Percentiles rank a stretch among this genome's conserved stretches.
phyloP scores from a whole-genome alignment of 306 rosid species.

The Dalbergia cultrata region DNA sequence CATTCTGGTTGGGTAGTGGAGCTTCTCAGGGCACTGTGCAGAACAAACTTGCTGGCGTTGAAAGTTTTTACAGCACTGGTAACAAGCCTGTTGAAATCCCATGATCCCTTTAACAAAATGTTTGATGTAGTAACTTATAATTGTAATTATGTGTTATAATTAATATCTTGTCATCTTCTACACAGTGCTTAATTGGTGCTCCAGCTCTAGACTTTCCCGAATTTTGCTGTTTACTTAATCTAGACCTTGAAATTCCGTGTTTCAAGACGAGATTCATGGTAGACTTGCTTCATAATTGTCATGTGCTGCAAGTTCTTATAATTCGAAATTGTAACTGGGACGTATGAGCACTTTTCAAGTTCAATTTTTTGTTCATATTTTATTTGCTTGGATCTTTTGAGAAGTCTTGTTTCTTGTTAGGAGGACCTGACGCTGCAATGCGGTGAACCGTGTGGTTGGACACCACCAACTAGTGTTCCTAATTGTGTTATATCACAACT shows the following conservation, averaged over 20 bases:
- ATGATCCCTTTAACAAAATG: background rate
- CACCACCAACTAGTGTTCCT: too few species aligned
- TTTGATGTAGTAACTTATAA: too few species aligned
- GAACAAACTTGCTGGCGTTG: background rate
- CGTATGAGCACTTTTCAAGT: background rate
- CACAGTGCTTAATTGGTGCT: background rate
- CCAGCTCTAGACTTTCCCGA: background rate
- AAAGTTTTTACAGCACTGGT: background rate
- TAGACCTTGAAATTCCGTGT: background rate
- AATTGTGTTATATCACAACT: too few species aligned
- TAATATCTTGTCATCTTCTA: background rate
- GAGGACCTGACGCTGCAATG: too few species aligned
- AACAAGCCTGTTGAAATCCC: background rate
- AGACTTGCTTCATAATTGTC: background rate
- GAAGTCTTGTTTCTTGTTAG: too few species aligned
- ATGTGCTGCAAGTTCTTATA: background rate
- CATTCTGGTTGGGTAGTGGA: background rate
- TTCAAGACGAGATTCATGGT: background rate
- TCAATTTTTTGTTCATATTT: background rate
- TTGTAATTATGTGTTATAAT: background rate
- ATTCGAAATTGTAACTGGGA: background rate
- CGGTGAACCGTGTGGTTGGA: too few species aligned
- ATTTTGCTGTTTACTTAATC: background rate
- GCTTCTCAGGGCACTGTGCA: background rate
- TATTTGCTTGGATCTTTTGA: background rate